Evolutionary conservation across 2,329 filamentous ascomycete genomes (phyloP).

Genomic region (Sclerotiophoma versabilis): DNA sequence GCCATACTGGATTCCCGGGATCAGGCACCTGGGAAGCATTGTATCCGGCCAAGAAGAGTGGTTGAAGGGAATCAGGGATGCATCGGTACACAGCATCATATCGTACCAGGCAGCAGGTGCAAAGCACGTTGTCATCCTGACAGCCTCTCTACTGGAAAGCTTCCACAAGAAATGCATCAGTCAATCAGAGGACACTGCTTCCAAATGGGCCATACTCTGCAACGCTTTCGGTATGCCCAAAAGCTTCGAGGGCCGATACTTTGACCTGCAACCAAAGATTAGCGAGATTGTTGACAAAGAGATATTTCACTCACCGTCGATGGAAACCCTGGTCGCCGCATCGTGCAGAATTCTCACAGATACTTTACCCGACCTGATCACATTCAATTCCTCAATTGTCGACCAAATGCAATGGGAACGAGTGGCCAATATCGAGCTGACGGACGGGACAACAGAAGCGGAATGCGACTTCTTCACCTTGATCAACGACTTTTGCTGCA

Average conservation of each 20-base stretch:
- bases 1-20: slow-evolving; percentile 67
- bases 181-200: slow-evolving; percentile 31
- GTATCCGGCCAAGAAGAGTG: slow-evolving; percentile 55
- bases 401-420: slow-evolving; percentile 71
- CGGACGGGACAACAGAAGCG: slow-evolving; percentile 54
- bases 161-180: slow-evolving; percentile 27
- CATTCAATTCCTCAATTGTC: slow-evolving; percentile 65
- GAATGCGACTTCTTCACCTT: slow-evolving; percentile 57
- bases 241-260: slow-evolving; percentile 26
- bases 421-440: slow-evolving; percentile 54
- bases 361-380: slow-evolving; percentile 64
- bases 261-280: slow-evolving; percentile 40
- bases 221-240: slow-evolving; percentile 43
- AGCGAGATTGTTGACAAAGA: slow-evolving; percentile 46
- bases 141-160: slow-evolving; percentile 54
- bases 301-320: slow-evolving; percentile 57
- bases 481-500: slow-evolving; percentile 64
- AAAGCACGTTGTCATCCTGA: slow-evolving; percentile 59
- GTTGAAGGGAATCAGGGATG: slow-evolving; percentile 51
- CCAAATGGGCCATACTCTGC: slow-evolving; percentile 30
- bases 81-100: slow-evolving; percentile 53
- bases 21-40: slow-evolving; percentile 63
- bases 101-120: slow-evolving; percentile 58
- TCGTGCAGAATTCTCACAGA: slow-evolving; percentile 42
- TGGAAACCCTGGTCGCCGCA: slow-evolving; percentile 49